Base-by-base conservation (phyloP, 345 rosid species). In the Syzygium grande region DNA sequence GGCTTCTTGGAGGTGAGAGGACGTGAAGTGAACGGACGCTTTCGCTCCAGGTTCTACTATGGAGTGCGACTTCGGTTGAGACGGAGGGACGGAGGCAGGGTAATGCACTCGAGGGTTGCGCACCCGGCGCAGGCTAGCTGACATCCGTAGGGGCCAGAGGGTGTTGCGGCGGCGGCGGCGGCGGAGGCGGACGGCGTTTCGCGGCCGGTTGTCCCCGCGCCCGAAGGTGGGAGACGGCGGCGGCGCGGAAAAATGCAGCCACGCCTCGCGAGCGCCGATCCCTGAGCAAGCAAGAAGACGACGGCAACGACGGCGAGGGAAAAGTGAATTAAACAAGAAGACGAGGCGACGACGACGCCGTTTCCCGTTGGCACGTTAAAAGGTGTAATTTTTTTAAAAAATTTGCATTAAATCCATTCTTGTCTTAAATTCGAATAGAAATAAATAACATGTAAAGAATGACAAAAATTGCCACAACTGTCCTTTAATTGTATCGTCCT, bases 101-200 rank as follows among this genome's bases (percentile, higher is more conserved):
- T 10, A 84, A 58, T 85, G 87, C 25, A 56, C 65, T 51, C 86
- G 56, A 68, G 88, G 15, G 79, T 41, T 87, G 91, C 88, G 87
- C 87, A 90, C 87, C 8, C 52, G 87, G 90, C 90, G 89, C 87
- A 90, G 46, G 58, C 52, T 89, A 86, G 90, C 92, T 65, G 90
- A 88, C 91, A 90, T 89, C 51, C 88, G 80, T 19, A 22, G 85
- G 89, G 80, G 86, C 52, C 10, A 27, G 15, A 77, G 85, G 61
- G 15, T 10, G 49, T 51, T 41, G 43, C 43, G 43, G 85, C 10
- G 85, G 73, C 19, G 73, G 14, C 19, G 25, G 25, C 25, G 22
- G 77, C 16, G 19, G 34, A 5, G 22, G 77, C 16, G 19, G 34
- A 5, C 80, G 49, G 80, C 80, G 49, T 73, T 73, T 38, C 14